Conservation (phyloP, 495 filamentous ascomycete species). For the Aspergillus coremiiformis region DNA sequence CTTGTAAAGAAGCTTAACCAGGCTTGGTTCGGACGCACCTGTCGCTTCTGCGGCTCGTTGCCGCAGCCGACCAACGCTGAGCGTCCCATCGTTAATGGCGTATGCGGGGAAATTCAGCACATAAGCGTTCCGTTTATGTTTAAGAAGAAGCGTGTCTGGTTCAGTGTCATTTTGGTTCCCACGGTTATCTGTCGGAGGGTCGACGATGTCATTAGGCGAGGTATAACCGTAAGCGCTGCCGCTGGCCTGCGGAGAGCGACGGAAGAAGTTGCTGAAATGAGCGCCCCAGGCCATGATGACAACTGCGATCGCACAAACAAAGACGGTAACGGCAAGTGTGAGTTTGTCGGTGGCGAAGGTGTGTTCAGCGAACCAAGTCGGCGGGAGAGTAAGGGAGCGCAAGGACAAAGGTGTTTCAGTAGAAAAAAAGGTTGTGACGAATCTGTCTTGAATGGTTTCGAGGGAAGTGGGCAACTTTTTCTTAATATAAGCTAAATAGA, state of each 20-base stretch:
- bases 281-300: slow-evolving; percentile 58
- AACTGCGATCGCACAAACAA: slow-evolving; percentile 41
- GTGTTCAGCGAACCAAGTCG: slow-evolving; percentile 20
- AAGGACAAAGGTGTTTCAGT: slow-evolving; percentile 38
- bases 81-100: slow-evolving; percentile 68
- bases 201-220: slow-evolving; percentile 58
- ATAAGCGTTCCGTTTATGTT: slow-evolving; percentile 63
- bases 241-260: slow-evolving; percentile 56
- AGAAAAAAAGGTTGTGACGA: slow-evolving; percentile 29
- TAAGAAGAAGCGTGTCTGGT: slow-evolving; percentile 72
- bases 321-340: slow-evolving; percentile 32
- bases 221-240: slow-evolving; percentile 80
- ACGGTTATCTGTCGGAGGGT: slow-evolving; percentile 20
- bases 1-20: slow-evolving; percentile 74
- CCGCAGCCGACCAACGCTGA: slow-evolving; percentile 61
- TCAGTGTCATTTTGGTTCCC: slow-evolving; percentile 39
- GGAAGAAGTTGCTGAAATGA: slow-evolving; percentile 44
- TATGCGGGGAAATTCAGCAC: slow-evolving; percentile 73
- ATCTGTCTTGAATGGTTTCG: slow-evolving; percentile 32
- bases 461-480: slow-evolving; percentile 46
- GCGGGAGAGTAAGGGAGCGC: slow-evolving; percentile 22
- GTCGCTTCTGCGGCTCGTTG: slow-evolving; percentile 56
- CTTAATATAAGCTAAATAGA: slow-evolving; percentile 48
- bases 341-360: slow-evolving; percentile 19
- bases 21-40: slow-evolving; percentile 50